Conservation (phyloP, 768 basidiomycete genomes). For the Termitomyces sp. region DNA sequence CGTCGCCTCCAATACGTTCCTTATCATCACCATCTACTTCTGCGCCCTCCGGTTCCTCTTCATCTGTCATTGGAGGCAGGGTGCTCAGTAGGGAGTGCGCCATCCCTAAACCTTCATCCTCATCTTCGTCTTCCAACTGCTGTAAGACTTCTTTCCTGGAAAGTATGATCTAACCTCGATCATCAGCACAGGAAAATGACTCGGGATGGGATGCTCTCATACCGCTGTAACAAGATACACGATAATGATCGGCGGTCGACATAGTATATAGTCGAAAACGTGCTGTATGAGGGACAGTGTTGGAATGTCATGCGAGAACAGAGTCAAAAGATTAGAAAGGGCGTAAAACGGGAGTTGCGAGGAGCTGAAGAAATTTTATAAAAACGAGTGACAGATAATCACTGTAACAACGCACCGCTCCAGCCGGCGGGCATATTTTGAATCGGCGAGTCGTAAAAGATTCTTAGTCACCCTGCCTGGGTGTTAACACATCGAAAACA, state of each 20-base stretch:
- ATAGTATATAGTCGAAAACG: conserved; percentile 86
- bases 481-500: neutral
- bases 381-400: neutral
- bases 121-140: conserved; percentile 61
- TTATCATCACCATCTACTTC: neutral
- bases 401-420: conserved; percentile 48
- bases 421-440: conserved; percentile 63
- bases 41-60: neutral
- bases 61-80: conserved; percentile 54
- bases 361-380: conserved; percentile 37
- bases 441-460: conserved; percentile 69
- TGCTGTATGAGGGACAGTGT: conserved; percentile 88
- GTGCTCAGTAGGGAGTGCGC: conserved; percentile 70
- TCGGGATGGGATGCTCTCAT: conserved; percentile 28
- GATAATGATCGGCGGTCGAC: conserved; percentile 74
- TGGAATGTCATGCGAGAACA: conserved; percentile 91
- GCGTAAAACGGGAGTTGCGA: conserved; percentile 88
- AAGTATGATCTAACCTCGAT: conserved; percentile 59
- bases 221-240: conserved; percentile 87
- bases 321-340: conserved; percentile 84
- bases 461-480: conserved; percentile 66
- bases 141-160: conserved; percentile 67
- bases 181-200: neutral
- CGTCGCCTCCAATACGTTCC: no score
- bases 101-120: conserved; percentile 63